Evolutionary conservation across 208 protist species (phyloP), one percentile per base, ranked within the genome.

Genomic region (Wallacemonas rigidus): DNA sequence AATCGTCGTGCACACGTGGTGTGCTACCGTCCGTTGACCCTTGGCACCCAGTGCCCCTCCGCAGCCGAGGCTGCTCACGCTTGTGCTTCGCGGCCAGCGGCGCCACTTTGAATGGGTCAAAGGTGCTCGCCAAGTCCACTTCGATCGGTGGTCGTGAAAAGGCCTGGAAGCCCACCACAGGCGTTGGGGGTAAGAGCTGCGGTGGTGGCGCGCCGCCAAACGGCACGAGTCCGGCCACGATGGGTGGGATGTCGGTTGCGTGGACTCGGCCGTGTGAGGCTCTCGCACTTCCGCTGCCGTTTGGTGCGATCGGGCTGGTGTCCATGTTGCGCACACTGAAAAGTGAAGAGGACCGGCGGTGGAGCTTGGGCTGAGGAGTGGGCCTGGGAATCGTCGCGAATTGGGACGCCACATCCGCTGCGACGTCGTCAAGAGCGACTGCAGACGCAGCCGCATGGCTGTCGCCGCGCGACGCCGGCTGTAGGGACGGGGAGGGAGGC

Each of bases 41-140:
- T 43, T 14, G 36, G 3, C 8, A 15, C 47, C 58, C 39, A 39
- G 2, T 36, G 11, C 15, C 7, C 8, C 9, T 45, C 35, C 7
- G 17, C 44, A 26, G 43, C 63, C 35, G 7, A n/a, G 43, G 8
- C 11, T 7, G 9, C 3, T 36, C 5, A 2, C 57, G 65, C 4
- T 8, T 12, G 7, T 44, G 17, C 65, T 26, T 17, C 36, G 9
- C 39, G 1, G 58, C 45, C 14, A 80, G 70, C 39, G 76, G 76
- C 36, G 44, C 5, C 41, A 80, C 76, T 14, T 56, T 60, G n/a
- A 80, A 61, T 1, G 70, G 76, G 43, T 80, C 76, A 50, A 80
- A 80, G 48, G 53, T 38, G 14, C 26, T 71, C 11, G 67, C 76
- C 1, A 75, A 36, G 17, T 80, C 76, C 4, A 70, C 14, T 4